A percentile compares a stretch with the other conserved stretches of the same genome.
Evolutionary conservation across 2,329 filamentous ascomycete genomes (phyloP).

Genomic region (Botrytis byssoidea): DNA sequence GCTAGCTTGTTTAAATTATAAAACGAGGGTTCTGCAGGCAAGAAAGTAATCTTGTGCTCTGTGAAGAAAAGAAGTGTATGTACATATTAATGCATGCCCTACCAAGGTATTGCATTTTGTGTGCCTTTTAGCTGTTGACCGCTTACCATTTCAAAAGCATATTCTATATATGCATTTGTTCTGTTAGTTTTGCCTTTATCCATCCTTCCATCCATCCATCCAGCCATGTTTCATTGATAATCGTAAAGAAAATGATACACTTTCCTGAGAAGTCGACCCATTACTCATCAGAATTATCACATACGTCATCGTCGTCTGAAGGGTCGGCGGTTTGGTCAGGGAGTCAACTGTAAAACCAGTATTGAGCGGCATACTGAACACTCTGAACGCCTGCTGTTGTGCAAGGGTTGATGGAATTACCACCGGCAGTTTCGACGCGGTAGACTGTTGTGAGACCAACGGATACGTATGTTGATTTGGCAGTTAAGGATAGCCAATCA

Average conservation of each 20-base stretch:
- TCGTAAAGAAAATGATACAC: not conserved
- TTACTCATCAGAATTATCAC: not conserved
- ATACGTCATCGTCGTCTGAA: not conserved
- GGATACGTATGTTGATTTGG: slow-evolving; percentile 29
- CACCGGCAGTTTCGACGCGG: slow-evolving; percentile 37
- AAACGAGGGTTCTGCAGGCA: not conserved
- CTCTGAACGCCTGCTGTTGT: slow-evolving; percentile 22
- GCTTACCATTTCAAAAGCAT: not conserved
- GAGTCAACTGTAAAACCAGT: slow-evolving; percentile 32
- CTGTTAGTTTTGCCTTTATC: not conserved
- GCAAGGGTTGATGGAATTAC: slow-evolving; percentile 28
- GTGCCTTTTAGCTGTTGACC: not conserved
- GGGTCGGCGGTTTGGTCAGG: not conserved
- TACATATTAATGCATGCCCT: not conserved
- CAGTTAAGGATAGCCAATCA: slow-evolving; percentile 35
- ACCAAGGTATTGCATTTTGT: not conserved
- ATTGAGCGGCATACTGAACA: slow-evolving; percentile 36
- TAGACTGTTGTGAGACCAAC: slow-evolving; percentile 33
- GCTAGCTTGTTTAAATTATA: not conserved
- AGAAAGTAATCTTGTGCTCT: not conserved
- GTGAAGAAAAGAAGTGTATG: not conserved
- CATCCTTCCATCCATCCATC: not conserved
- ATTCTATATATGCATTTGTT: not conserved
- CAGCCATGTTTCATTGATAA: not conserved
- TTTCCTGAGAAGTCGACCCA: not conserved